Conservation (phyloP, 2,329 filamentous ascomycete genomes). For the Aspergillus pseudoviridinutans region DNA sequence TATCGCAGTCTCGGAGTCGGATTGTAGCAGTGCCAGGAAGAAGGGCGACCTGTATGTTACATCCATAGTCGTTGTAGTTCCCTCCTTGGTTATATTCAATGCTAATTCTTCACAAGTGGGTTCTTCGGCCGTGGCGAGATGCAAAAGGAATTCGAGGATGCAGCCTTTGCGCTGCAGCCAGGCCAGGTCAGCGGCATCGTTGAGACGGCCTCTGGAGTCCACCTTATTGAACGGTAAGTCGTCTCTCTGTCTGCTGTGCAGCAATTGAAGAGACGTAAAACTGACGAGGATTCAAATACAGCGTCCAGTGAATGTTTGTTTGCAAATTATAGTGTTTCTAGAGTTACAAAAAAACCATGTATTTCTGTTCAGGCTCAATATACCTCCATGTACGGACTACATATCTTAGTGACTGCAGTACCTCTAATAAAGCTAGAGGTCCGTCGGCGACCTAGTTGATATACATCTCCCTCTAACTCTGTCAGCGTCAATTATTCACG, state of each 20-base stretch:
- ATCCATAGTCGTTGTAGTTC: neutral
- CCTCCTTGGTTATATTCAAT: neutral
- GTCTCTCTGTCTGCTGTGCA: neutral
- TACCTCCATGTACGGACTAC: no score
- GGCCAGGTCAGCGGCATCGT: constrained; percentile 84
- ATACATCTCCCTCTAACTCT: no score
- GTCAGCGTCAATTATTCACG: no score
- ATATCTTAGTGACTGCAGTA: neutral
- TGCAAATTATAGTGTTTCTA: neutral
- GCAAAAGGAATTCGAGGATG: constrained; percentile 98
- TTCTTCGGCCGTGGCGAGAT: constrained; percentile 94
- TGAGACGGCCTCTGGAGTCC: constrained; percentile 88
- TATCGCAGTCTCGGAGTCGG: constrained; percentile 81
- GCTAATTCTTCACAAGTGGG: constrained; percentile 50
- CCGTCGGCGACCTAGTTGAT: no score
- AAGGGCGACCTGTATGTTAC: constrained; percentile 72
- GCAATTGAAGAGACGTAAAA: neutral
- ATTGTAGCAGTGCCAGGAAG: constrained; percentile 94
- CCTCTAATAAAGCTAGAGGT: neutral
- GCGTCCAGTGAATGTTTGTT: constrained; percentile 19
- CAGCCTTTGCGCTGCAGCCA: constrained; percentile 81
- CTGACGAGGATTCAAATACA: constrained; percentile 2
- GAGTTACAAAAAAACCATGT: neutral
- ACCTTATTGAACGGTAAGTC: constrained; percentile 86
- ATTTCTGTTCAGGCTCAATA: neutral